phyloP scores from a whole-genome alignment of 331 rosid species.

The Prunus yedoensis region DNA sequence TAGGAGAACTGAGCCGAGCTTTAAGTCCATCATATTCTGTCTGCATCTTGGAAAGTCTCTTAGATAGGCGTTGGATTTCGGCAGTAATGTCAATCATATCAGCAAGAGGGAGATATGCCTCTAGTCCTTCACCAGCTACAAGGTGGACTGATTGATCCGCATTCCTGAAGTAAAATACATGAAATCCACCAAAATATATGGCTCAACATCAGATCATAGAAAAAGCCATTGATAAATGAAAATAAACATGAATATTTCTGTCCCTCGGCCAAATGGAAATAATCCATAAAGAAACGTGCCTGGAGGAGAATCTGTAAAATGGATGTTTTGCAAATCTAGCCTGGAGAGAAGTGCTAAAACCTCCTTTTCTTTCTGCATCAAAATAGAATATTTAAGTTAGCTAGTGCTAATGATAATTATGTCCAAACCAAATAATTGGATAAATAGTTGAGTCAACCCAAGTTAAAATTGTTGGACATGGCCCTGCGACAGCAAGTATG shows the following conservation, averaged over 20 bases:
- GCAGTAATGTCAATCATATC: conserved; percentile 91
- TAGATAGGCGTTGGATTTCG: conserved; percentile 80
- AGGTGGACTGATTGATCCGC: conserved; percentile 91
- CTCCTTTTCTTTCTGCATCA: conserved; percentile 69
- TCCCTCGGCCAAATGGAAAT: conserved; percentile 7
- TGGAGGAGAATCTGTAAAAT: conserved; percentile 72
- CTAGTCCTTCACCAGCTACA: conserved; percentile 93
- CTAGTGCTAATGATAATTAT: neutral
- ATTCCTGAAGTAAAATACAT: conserved; percentile 48
- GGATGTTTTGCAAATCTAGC: conserved; percentile 65
- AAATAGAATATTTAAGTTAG: neutral
- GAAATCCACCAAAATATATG: conserved; percentile 26
- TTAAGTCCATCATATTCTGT: conserved; percentile 73
- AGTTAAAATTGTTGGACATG: no score
- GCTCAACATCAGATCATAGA: conserved; percentile 21
- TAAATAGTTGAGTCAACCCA: neutral
- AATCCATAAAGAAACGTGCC: conserved; percentile 47
- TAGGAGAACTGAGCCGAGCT: conserved; percentile 79
- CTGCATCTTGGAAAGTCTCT: conserved; percentile 90
- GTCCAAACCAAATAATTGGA: neutral
- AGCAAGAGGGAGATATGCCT: conserved; percentile 94
- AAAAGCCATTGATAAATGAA: conserved; percentile 8
- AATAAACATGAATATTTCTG: neutral
- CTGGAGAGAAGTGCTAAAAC: conserved; percentile 86
- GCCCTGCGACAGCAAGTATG: no score